phyloP scores from a whole-genome alignment of 768 basidiomycete genomes.

The Phanerodontia chrysosporium region DNA sequence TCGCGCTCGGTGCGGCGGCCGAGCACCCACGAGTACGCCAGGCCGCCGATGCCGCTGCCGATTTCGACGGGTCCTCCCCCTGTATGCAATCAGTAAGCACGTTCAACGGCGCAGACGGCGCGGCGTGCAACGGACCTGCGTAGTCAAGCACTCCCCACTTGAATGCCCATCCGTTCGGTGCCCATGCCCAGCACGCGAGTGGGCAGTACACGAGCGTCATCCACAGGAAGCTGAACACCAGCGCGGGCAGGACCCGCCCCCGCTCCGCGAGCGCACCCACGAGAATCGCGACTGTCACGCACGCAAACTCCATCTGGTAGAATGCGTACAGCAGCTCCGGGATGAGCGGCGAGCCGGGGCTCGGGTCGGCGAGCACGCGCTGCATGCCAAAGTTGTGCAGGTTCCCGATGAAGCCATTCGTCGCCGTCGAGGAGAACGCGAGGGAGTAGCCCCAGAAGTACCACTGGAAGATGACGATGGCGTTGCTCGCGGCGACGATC shows the following conservation, averaged over 20 bases:
- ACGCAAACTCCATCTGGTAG: constrained; percentile 86
- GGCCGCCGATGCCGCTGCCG: constrained; percentile 76
- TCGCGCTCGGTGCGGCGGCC: constrained; percentile 75
- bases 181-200: constrained; percentile 85
- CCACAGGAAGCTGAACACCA: constrained; percentile 83
- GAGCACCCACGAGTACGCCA: constrained; percentile 85
- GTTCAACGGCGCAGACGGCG: neutral
- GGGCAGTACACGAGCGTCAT: constrained; percentile 85
- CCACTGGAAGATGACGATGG: constrained; percentile 78
- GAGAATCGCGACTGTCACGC: constrained; percentile 73
- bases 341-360: constrained; percentile 75
- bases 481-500: constrained; percentile 70
- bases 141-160: constrained; percentile 85
- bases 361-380: constrained; percentile 65
- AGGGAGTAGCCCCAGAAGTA: constrained; percentile 82
- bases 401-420: constrained; percentile 76
- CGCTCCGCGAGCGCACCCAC: constrained; percentile 85
- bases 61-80: constrained; percentile 89
- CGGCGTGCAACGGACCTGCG: constrained; percentile 51
- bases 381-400: constrained; percentile 74
- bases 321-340: constrained; percentile 82
- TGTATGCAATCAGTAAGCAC: constrained; percentile 20
- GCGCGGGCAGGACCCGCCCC: constrained; percentile 75
- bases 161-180: constrained; percentile 76
- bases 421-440: constrained; percentile 75